phyloP scores from a whole-genome alignment of 345 rosid species.

The Hibiscus tridactylites region DNA sequence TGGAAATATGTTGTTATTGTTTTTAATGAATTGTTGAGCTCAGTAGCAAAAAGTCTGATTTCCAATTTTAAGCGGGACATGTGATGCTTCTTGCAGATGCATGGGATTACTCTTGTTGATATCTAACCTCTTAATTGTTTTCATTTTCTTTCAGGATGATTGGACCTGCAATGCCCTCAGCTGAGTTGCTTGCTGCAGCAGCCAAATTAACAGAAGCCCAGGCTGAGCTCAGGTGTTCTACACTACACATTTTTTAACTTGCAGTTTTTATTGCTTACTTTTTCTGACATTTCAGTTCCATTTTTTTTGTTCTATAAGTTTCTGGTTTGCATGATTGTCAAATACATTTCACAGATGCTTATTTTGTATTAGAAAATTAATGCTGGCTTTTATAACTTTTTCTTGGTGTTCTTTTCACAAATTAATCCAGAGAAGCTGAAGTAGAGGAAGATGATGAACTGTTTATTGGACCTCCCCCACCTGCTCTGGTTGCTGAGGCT shows the following conservation, averaged over 20 bases:
- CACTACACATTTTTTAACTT: not conserved
- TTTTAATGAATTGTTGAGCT: not conserved
- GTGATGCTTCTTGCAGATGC: not conserved
- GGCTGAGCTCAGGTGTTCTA: slow-evolving; percentile 61
- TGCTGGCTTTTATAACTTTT: not conserved
- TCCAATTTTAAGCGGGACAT: not conserved
- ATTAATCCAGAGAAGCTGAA: slow-evolving; percentile 64
- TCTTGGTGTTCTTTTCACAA: slow-evolving; percentile 4
- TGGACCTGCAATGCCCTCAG: slow-evolving; percentile 95
- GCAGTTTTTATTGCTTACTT: not conserved
- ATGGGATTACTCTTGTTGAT: not conserved
- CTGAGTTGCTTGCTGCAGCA: slow-evolving; percentile 85
- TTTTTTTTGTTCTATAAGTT: not conserved
- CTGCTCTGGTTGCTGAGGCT: slow-evolving; percentile 85
- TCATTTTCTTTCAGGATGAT: slow-evolving; percentile 45
- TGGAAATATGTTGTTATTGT: not conserved
- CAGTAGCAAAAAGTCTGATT: not conserved
- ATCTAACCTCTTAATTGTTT: not conserved
- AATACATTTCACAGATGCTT: not conserved
- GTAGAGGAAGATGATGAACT: slow-evolving; percentile 70
- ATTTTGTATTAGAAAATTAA: not conserved
- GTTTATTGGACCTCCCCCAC: slow-evolving; percentile 87
- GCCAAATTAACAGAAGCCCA: slow-evolving; percentile 95
- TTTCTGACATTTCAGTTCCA: not conserved
- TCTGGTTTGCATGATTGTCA: not conserved